Base-by-base conservation (phyloP, 768 basidiomycete genomes). In the Suillus cothurnatus region DNA sequence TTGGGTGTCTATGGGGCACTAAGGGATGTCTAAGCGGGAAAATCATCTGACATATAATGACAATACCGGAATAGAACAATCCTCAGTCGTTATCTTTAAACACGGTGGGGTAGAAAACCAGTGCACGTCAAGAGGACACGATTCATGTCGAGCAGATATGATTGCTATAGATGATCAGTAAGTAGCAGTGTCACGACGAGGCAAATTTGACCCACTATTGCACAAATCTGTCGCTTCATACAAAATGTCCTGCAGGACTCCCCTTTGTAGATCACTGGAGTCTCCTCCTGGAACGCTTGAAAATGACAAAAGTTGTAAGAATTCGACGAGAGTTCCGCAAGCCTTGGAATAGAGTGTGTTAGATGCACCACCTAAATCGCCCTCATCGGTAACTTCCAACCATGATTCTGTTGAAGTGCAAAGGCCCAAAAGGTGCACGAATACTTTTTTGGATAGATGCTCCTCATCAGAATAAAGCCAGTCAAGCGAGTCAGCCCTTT, bases 401-500 rank as follows among this genome's bases (percentile, higher is more conserved):
- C 91, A 92, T 38, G 82, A 73, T 66, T 89, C 88, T 41, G 91
- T 77, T 1, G 81, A 81, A 61, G 80, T 72, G 70, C 84, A 86
- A 36, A 92, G 79, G 45, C 82, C 81, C 14, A 90, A 71, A 50
- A 91, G 71, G 45, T 83, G 79, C 31, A 79, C 74, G 64, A 89
- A 82, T 6, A 88, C 66, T 62, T 80, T 84, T 68, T 81, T 78
- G 31, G 85, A 78, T 39, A 88, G 72, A 49, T 80, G 78, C 11
- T 80, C 78, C 12, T 81, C 75, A 28, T 79, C 78, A 47, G 75
- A 74, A 70, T 83, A 88, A n/a, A 90, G 76, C 11, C 78, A 80
- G 60, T 85, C 83, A 15, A 85, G 82, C 5, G 52, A 53, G 1
- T 55, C 53, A 55, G 19, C 57, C 45, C 81, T 79, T 66, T 72